Percentiles rank a stretch among this genome's conserved stretches.
Conservation (phyloP, 805 yeast species). For the Tetrapisispora fleetii region DNA sequence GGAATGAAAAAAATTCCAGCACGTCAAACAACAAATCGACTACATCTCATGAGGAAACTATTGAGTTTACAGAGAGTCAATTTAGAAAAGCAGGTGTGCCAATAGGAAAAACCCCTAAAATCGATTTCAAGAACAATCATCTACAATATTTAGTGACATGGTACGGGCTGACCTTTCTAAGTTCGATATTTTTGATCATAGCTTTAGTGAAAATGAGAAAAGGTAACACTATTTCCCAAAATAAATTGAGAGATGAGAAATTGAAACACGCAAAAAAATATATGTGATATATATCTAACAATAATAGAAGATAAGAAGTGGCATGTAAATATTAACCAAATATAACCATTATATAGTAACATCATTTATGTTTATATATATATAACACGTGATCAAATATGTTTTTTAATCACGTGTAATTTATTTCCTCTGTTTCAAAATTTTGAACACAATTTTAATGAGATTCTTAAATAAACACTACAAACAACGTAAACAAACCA, state of each 20-base stretch:
- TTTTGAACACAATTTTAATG: too few species aligned
- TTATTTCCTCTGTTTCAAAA: too few species aligned
- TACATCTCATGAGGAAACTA: conserved; percentile 2
- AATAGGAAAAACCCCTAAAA: conserved; percentile 69
- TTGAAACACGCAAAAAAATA: conserved; percentile 39
- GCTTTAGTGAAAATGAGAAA: conserved; percentile 36
- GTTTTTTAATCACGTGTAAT: not conserved
- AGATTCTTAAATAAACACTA: too few species aligned
- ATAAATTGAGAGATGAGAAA: conserved; percentile 33
- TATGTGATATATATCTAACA: conserved; percentile 16
- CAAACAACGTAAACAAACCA: too few species aligned
- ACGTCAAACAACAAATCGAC: not conserved
- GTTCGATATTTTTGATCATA: conserved; percentile 53
- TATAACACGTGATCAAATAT: not conserved
- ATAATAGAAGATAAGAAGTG: not conserved
- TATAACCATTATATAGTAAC: too few species aligned
- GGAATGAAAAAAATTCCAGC: not conserved
- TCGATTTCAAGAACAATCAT: conserved; percentile 81
- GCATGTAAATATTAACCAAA: not conserved
- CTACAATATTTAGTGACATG: conserved; percentile 88
- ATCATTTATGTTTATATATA: too few species aligned
- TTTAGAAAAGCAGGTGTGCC: conserved; percentile 81
- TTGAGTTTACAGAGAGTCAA: conserved; percentile 45
- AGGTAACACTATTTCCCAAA: conserved; percentile 24
- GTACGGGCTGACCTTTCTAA: conserved; percentile 77